A percentile compares a stretch with the other conserved stretches of the same genome.
Evolutionary conservation across 192 early-diverging fungal species (phyloP).

Genomic region (Fimicolochytrium jonesii): DNA sequence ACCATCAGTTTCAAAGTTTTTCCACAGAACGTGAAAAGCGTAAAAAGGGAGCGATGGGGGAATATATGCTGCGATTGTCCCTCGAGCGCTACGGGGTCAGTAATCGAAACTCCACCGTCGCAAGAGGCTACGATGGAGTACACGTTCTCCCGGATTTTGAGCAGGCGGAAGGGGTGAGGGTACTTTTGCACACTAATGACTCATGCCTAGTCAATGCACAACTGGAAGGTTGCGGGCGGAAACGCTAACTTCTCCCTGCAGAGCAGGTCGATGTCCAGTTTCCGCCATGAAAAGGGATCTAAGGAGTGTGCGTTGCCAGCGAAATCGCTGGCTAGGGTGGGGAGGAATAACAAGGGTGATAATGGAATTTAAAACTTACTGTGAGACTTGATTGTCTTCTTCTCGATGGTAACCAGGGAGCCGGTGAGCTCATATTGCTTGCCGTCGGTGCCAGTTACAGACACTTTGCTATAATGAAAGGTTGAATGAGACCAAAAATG

Average conservation of each 20-base stretch:
- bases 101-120: no score
- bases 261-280: no score
- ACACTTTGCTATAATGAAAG: slow-evolving; percentile 31
- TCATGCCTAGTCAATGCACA: slow-evolving; percentile 51
- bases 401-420: slow-evolving; percentile 44
- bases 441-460: slow-evolving; percentile 58
- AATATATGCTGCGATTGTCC: no score
- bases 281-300: slow-evolving; percentile 52
- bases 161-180: slow-evolving; percentile 7
- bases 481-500: background rate
- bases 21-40: no score
- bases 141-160: background rate
- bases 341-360: background rate
- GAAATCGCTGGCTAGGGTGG: background rate
- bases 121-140: no score
- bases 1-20: no score
- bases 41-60: no score
- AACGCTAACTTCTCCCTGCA: no score
- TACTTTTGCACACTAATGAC: slow-evolving; percentile 56
- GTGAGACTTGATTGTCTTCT: slow-evolving; percentile 42
- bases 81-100: no score
- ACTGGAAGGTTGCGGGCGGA: slow-evolving; percentile 30
- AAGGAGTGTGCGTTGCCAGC: slow-evolving; percentile 50
- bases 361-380: slow-evolving; percentile 37
- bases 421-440: slow-evolving; percentile 59